A percentile compares a stretch with the other conserved stretches of the same genome.
phyloP scores from a whole-genome alignment of 805 yeast species.

The Candida stauntonica region DNA sequence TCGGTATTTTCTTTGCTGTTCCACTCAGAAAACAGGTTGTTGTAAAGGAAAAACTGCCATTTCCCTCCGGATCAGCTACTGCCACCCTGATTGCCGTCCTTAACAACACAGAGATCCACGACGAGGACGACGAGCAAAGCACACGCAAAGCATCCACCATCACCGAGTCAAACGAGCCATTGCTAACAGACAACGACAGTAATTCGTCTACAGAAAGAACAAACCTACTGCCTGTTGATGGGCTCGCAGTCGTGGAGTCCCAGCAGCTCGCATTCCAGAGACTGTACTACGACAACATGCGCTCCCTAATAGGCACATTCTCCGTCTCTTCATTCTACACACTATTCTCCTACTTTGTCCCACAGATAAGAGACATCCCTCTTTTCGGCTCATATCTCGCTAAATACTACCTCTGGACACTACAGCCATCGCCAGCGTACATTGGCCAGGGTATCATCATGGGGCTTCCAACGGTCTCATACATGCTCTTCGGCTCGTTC shows the following conservation, averaged over 20 bases:
- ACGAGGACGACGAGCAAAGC: constrained; percentile 13
- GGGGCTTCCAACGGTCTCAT: constrained; percentile 89
- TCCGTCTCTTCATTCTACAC: constrained; percentile 69
- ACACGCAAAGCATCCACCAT: background rate
- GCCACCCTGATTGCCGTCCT: constrained; percentile 70
- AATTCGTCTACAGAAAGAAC: constrained; percentile 14
- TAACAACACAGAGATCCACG: constrained; percentile 71
- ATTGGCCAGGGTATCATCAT: constrained; percentile 96
- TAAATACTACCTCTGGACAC: constrained; percentile 66
- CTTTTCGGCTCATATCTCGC: constrained; percentile 69
- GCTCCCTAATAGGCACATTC: constrained; percentile 59
- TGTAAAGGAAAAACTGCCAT: constrained; percentile 79
- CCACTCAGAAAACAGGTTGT: constrained; percentile 84
- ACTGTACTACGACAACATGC: constrained; percentile 52
- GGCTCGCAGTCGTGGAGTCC: constrained; percentile 19
- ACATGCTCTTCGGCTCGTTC: constrained; percentile 86
- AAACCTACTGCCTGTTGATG: constrained; percentile 22
- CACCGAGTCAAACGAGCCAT: background rate
- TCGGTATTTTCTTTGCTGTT: constrained; percentile 94
- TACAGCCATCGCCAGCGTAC: constrained; percentile 96
- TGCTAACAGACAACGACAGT: constrained; percentile 11
- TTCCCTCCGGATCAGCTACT: constrained; percentile 95
- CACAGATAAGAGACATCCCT: constrained; percentile 64
- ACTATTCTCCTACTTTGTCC: constrained; percentile 64
- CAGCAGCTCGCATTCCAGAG: constrained; percentile 25